Base-by-base conservation (phyloP, 371 early-diverging fungal species). In the Dichotomocladium elegans region DNA sequence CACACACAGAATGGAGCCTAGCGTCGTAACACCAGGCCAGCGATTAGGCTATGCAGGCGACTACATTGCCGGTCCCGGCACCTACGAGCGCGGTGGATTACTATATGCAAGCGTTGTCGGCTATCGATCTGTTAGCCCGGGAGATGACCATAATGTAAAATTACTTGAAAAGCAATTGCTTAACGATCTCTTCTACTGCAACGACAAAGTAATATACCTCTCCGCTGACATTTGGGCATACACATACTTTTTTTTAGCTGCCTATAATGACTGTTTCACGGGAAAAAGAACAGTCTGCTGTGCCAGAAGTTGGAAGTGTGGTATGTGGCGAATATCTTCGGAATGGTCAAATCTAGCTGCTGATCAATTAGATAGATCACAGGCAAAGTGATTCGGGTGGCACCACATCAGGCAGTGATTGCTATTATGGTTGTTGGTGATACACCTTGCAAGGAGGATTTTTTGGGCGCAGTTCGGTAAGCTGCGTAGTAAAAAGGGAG, bases 361-460 rank as follows among this genome's bases (percentile, higher is more conserved):
- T n/a, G n/a, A n/a, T n/a, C n/a, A n/a, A n/a, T n/a, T n/a, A n/a
- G n/a, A 14, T 48, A 82, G 80, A 68, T 87, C 15, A 90, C 88
- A 0, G 93, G 92, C 30, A 88, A 89, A 57, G 91, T 96, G 0
- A 79, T 89, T 22, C 88, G 94, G 17, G 87, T 97, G 47, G 90
- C 85, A 60, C 89, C 93, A 19, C 86, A 79, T 25, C 79, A 85
- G 33, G 98, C 97, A 2, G 79, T 86, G 1, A 84, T 98, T 42
- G 84, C 81, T 44, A 96, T 98, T 55, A 85, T 93, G 85, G 87
- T 95, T 24, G 95, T 96, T 11, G 92, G 85, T 12, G 72, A 80
- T 17, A 68, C 76, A n/a, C 90, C 94, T 3, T 92, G 92, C 68
- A 77, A 79, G 50, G 95, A 96, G 62, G 91, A 91, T 56, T 98